Evolutionary conservation across 331 rosid genomes (phyloP), one percentile per base, ranked within the genome.

Genomic region (Pyracantha coccinea): DNA sequence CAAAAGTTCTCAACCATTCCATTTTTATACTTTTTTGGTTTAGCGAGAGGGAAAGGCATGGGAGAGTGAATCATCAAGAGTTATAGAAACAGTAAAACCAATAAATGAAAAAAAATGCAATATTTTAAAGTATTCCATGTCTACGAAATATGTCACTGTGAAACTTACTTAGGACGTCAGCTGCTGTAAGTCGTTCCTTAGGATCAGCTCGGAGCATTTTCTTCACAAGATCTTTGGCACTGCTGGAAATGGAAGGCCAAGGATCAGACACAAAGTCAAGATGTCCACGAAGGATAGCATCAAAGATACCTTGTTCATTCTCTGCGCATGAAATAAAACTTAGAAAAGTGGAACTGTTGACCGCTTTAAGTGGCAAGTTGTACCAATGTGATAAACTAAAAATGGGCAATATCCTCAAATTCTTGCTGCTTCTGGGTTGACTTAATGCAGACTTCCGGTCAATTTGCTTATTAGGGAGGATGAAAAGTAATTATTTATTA

Each of bases 231-330:
- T 90, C 96, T 81, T 90, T 93, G 50, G 95, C 98, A 70, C 95
- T 86, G 61, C 83, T 83, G 27, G 96, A 93, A 77, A 93, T 81
- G 23, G 96, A 87, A 79, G 97, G 95, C 98, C 96, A 92, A n/a
- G 98, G 98, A 62, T 91, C 89, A 21, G 97, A 89, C 4, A 80
- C 67, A 27, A 93, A 91, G 82, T 93, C 97, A 75, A 91, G 85
- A 77, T 88, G 91, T 38, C 97, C 97, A 41, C 87, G 96, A 75
- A 91, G 94, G 81, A 93, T 72, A 77, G 93, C 79, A 81, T 93
- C 92, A 76, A 89, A 93, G 69, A 88, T 93, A 87, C 88, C 83
- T 83, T 88, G 91, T 77, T 93, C 98, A 83, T 78, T 91, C 86
- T 89, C 98, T 93, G 91, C 83, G 81, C 35, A 85, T 58, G 69